A percentile compares a stretch with the other conserved stretches of the same genome.
Conservation (phyloP, 78 protist genomes). For the Dictyostelium intermedium region DNA sequence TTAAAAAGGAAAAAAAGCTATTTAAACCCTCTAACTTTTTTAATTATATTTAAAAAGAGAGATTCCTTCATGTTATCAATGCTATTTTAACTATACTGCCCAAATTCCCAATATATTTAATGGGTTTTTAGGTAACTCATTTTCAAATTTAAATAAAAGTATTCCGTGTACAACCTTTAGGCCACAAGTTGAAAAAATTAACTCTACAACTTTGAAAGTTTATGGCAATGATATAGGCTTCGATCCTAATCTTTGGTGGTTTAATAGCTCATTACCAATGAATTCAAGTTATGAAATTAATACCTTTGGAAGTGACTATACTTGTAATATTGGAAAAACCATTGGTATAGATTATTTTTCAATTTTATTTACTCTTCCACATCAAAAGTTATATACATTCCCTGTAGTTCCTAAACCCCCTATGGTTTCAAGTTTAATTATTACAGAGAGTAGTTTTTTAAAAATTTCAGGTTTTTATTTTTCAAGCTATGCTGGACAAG, state of each 20-base stretch:
- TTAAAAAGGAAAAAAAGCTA: too few relatives aligned
- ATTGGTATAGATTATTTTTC: not conserved
- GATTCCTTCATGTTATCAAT: not conserved
- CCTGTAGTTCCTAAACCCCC: not conserved
- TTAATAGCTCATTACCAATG: not conserved
- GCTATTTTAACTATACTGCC: not conserved
- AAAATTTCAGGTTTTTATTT: not conserved
- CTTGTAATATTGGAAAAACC: not conserved
- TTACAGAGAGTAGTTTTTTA: not conserved
- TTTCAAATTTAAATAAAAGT: not conserved
- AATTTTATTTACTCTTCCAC: not conserved
- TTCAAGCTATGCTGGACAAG: not conserved
- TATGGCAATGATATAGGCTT: not conserved
- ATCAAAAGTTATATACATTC: not conserved
- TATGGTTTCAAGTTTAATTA: not conserved
- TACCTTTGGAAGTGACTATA: not conserved
- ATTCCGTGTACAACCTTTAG: not conserved
- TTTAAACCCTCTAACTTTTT: too few relatives aligned
- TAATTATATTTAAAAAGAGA: not conserved
- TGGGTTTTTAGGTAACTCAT: not conserved
- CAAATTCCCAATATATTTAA: not conserved
- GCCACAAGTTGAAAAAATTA: not conserved
- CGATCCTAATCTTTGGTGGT: not conserved
- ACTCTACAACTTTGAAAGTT: not conserved
- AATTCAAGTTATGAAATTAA: not conserved